phyloP scores from a whole-genome alignment of 805 yeast species.

The Teunomyces barrocoloradensis region DNA sequence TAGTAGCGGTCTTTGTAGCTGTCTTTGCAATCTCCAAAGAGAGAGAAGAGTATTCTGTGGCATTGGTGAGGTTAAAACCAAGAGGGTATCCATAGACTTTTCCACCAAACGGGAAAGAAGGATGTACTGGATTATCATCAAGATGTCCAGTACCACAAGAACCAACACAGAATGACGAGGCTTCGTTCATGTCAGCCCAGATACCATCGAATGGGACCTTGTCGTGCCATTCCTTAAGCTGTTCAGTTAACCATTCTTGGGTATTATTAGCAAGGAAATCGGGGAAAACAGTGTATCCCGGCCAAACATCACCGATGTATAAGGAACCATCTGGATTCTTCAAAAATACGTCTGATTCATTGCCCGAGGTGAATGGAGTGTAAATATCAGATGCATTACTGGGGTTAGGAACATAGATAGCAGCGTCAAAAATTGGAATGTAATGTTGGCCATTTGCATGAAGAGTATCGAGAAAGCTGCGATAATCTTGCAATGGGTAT shows the following conservation, averaged over 20 bases:
- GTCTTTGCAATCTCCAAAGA: slow-evolving; percentile 9
- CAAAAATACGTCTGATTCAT: slow-evolving; percentile 17
- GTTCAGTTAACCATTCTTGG: slow-evolving; percentile 20
- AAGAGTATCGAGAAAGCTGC: slow-evolving; percentile 13
- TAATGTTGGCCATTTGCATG: slow-evolving; percentile 21
- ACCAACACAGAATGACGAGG: slow-evolving; percentile 29
- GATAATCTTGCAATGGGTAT: slow-evolving; percentile 16
- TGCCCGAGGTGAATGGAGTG: slow-evolving; percentile 9
- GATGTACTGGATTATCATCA: slow-evolving; percentile 17
- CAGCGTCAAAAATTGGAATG: slow-evolving; percentile 26
- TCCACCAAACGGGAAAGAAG: slow-evolving; percentile 14
- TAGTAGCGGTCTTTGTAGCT: slow-evolving; percentile 13
- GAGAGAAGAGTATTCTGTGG: slow-evolving; percentile 15
- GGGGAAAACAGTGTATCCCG: slow-evolving; percentile 29
- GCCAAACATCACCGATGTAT: slow-evolving; percentile 31
- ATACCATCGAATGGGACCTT: slow-evolving; percentile 19
- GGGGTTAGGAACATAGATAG: slow-evolving; percentile 23
- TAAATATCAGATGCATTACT: slow-evolving; percentile 15
- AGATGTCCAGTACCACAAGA: slow-evolving; percentile 22
- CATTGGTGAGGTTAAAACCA: slow-evolving; percentile 15
- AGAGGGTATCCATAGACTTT: slow-evolving; percentile 13
- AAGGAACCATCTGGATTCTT: slow-evolving; percentile 25
- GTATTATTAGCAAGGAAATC: slow-evolving; percentile 22
- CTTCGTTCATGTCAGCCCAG: slow-evolving; percentile 28
- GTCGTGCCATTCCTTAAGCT: slow-evolving; percentile 18